These are phyloP conservation scores for Schoenoplectus triqueter DNA, from an alignment of 202 grass and related monocot species.

Conservation along the genomic window DNA sequence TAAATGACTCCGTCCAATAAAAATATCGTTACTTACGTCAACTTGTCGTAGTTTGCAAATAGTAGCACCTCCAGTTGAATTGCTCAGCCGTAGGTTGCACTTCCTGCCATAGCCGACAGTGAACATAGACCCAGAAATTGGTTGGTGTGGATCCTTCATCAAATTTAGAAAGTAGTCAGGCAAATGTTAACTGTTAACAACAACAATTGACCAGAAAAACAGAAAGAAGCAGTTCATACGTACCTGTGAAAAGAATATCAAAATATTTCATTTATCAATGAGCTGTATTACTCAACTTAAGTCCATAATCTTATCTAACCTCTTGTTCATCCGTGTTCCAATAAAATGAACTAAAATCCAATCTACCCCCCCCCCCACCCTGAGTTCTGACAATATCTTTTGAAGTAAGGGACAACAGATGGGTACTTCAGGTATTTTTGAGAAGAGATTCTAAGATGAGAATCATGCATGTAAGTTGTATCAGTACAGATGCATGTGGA, in stretches of 20 bases:
- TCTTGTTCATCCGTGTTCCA: slow-evolving; percentile 17
- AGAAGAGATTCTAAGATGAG: slow-evolving; percentile 30
- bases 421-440: background rate
- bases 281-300: background rate
- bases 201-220: slow-evolving; percentile 17
- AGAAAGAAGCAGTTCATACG: slow-evolving; percentile 27
- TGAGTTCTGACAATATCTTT: background rate
- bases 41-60: slow-evolving; percentile 77
- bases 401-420: background rate
- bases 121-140: slow-evolving; percentile 65
- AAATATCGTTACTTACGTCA: slow-evolving; percentile 57
- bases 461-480: background rate
- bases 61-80: slow-evolving; percentile 57
- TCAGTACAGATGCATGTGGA: background rate
- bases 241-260: background rate
- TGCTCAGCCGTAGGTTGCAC: slow-evolving; percentile 69
- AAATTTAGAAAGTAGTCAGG: slow-evolving; percentile 38
- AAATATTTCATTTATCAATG: slow-evolving; percentile 25
- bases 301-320: slow-evolving; percentile 14
- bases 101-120: slow-evolving; percentile 80
- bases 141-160: slow-evolving; percentile 75
- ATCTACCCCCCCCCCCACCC: background rate
- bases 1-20: slow-evolving; percentile 3
- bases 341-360: background rate
- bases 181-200: slow-evolving; percentile 28